phyloP scores from a whole-genome alignment of 2,329 filamentous ascomycete species.

The Chrysoporthe deuterocubensis region DNA sequence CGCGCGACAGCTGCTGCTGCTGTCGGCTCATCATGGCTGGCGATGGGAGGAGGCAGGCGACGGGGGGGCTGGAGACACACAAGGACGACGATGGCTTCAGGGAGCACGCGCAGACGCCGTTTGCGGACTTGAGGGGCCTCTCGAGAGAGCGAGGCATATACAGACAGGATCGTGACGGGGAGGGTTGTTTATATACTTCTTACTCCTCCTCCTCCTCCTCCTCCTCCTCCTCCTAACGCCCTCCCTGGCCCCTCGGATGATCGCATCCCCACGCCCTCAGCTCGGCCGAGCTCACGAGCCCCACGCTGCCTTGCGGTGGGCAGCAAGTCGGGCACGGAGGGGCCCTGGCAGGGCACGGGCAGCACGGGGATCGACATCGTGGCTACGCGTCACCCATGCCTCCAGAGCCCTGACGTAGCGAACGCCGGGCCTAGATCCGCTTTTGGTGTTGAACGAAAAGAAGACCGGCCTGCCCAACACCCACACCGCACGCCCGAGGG shows the following conservation, averaged over 20 bases:
- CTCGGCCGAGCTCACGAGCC: neutral
- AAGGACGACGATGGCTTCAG: neutral
- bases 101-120: neutral
- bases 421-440: neutral
- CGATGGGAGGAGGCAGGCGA: neutral
- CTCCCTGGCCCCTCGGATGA: neutral
- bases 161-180: too few species aligned
- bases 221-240: too few species aligned
- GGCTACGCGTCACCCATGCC: conserved; percentile 3
- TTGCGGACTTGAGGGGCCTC: neutral
- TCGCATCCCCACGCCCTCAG: neutral
- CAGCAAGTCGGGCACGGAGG: too few species aligned
- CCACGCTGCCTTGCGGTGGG: too few species aligned
- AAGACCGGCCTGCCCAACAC: too few species aligned
- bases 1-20: neutral
- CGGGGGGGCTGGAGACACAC: neutral
- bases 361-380: neutral
- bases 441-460: neutral
- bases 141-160: neutral
- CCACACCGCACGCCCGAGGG: neutral
- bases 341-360: too few species aligned
- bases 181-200: neutral
- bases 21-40: conserved; percentile 29
- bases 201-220: too few species aligned
- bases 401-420: neutral